A percentile compares a stretch with the other conserved stretches of the same genome.
phyloP scores from a whole-genome alignment of 805 yeast species.

The Kuraishia hungarica region DNA sequence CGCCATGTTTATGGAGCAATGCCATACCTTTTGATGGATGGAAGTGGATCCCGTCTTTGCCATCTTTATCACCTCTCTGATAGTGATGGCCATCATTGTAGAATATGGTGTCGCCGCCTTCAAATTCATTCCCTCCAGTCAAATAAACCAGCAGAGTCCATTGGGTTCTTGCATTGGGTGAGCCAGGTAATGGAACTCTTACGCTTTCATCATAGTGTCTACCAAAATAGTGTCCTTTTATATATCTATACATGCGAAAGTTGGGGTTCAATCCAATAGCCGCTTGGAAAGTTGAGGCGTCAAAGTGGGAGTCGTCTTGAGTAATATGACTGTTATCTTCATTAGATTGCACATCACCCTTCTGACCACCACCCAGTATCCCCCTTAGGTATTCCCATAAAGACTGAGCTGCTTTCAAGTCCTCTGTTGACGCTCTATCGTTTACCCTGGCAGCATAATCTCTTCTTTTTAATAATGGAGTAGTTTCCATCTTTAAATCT shows the following conservation, averaged over 20 bases:
- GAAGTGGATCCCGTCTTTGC: constrained; percentile 20
- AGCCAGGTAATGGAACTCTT: constrained; percentile 11
- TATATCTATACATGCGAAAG: constrained; percentile 45
- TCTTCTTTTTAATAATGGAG: constrained; percentile 38
- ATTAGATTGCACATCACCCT: too few relatives aligned
- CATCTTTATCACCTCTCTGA: constrained; percentile 3
- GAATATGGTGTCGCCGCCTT: constrained; percentile 55
- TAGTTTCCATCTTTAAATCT: constrained; percentile 28
- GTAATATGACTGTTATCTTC: constrained; percentile 3
- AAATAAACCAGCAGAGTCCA: constrained; percentile 56
- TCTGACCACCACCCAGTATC: constrained; percentile 14
- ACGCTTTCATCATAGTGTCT: constrained; percentile 57
- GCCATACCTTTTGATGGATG: constrained; percentile 50
- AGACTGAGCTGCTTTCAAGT: constrained; percentile 24
- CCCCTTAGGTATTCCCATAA: constrained; percentile 35
- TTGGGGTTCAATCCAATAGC: constrained; percentile 49
- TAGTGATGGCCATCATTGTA: constrained; percentile 17
- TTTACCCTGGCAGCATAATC: constrained; percentile 51
- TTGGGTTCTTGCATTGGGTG: constrained; percentile 30
- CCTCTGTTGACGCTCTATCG: constrained; percentile 37
- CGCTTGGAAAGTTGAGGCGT: constrained; percentile 20
- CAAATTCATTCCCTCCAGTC: constrained; percentile 45
- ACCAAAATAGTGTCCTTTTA: constrained; percentile 49
- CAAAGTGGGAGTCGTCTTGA: constrained; percentile 13
- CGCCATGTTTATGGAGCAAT: constrained; percentile 57